Percentiles rank a stretch among this genome's conserved stretches.
Conservation (phyloP, 2,329 filamentous ascomycete genomes). For the Aureobasidium pullulans region DNA sequence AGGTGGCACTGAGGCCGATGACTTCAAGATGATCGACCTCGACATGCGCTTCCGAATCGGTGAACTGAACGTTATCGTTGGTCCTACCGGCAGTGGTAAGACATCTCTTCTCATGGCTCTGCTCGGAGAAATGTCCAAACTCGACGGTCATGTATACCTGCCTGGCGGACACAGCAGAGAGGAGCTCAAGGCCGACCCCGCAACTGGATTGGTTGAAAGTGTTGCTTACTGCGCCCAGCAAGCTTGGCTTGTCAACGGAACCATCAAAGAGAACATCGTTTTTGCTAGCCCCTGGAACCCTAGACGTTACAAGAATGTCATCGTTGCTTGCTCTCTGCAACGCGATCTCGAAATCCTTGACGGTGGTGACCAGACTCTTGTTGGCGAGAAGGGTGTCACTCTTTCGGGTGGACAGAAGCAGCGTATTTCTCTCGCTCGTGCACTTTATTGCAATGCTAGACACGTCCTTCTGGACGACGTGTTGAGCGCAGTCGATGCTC, state of each 20-base stretch:
- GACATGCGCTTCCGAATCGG: conserved; percentile 77
- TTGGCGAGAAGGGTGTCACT: conserved; percentile 95
- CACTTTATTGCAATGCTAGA: conserved; percentile 89
- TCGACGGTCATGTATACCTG: conserved; percentile 73
- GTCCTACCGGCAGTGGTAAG: conserved; percentile 90
- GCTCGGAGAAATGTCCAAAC: conserved; percentile 87
- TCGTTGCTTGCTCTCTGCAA: conserved; percentile 84
- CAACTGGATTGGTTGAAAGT: conserved; percentile 81
- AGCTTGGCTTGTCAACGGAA: conserved; percentile 93
- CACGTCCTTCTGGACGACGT: conserved; percentile 93
- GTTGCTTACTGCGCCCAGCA: conserved; percentile 95
- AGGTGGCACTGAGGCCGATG: conserved; percentile 39
- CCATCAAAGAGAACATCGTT: conserved; percentile 90
- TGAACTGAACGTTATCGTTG: conserved; percentile 85
- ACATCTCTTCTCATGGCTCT: conserved; percentile 93
- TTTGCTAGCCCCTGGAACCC: conserved; percentile 78
- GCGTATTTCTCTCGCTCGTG: conserved; percentile 90
- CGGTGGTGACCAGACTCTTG: conserved; percentile 83
- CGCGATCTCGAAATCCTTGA: conserved; percentile 89
- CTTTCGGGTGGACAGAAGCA: conserved; percentile 97
- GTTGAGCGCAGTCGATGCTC: conserved; percentile 91
- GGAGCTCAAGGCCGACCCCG: conserved; percentile 71
- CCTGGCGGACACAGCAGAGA: conserved; percentile 81
- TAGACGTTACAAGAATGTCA: conserved; percentile 73
- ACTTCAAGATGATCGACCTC: conserved; percentile 71